These are phyloP conservation scores for Apiotrichum akiyoshidainum DNA, from an alignment of 1,284 basidiomycete genomes.

Conservation along the genomic window DNA sequence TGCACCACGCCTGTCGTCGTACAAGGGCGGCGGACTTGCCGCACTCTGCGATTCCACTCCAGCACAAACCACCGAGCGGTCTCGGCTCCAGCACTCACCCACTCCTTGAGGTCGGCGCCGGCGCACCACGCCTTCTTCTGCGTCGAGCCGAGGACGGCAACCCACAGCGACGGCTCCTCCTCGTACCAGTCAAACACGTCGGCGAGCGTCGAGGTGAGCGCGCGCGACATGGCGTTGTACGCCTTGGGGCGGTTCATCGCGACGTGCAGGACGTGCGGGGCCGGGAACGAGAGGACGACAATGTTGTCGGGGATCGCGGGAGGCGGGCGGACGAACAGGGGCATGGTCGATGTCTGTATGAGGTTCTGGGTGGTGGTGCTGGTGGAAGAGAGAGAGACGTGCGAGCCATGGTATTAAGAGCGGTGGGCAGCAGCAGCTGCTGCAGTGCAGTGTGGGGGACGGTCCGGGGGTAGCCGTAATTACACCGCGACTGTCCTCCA, in stretches of 20 bases:
- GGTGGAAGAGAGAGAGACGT: neutral
- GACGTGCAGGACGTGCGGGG: slow-evolving; percentile 18
- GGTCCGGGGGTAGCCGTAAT: no score
- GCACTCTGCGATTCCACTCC: no score
- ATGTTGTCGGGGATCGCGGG: slow-evolving; percentile 15
- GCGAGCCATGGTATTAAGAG: no score
- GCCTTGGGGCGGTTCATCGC: slow-evolving; percentile 22
- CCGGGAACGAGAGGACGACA: slow-evolving; percentile 13
- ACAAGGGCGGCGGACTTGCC: no score
- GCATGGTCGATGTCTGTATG: no score
- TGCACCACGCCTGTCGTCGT: no score
- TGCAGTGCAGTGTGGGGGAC: no score
- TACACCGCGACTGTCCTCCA: no score
- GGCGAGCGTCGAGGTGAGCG: slow-evolving; percentile 13
- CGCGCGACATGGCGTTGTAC: slow-evolving; percentile 20
- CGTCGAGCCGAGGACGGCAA: slow-evolving; percentile 15
- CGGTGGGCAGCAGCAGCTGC: no score
- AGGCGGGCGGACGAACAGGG: slow-evolving; percentile 7
- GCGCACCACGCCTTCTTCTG: slow-evolving; percentile 19
- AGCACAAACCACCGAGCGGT: no score
- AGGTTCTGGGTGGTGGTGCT: neutral
- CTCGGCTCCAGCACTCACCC: no score
- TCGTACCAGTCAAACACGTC: slow-evolving; percentile 22
- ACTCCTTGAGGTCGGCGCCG: slow-evolving; percentile 18
- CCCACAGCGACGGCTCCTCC: slow-evolving; percentile 16